These are phyloP conservation scores for Exophiala spinifera DNA, from an alignment of 2,329 filamentous ascomycete species.

Conservation along the genomic window DNA sequence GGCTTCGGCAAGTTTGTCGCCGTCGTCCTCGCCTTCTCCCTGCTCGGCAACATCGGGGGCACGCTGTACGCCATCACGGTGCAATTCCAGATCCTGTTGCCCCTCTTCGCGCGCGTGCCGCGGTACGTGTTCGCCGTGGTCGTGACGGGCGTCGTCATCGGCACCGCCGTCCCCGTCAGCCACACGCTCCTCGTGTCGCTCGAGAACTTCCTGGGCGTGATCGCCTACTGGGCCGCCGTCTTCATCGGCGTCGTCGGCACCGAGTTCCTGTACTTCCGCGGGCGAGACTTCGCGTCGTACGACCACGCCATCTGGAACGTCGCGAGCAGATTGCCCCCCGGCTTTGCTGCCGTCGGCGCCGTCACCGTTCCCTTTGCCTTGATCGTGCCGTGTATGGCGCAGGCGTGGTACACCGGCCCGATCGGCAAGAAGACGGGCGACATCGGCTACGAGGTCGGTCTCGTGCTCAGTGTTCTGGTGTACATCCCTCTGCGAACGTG, in stretches of 20 bases:
- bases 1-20: slow-evolving; percentile 60
- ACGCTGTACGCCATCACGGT: slow-evolving; percentile 5
- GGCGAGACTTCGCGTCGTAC: slow-evolving; percentile 46
- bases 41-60: slow-evolving; percentile 60
- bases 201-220: slow-evolving; percentile 43
- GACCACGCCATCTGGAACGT: slow-evolving; percentile 63
- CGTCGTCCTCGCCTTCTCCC: slow-evolving; percentile 58
- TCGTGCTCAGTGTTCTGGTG: not conserved
- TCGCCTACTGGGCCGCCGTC: slow-evolving; percentile 22
- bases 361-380: slow-evolving; percentile 64
- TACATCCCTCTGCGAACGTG: not conserved
- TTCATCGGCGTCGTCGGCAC: slow-evolving; percentile 31
- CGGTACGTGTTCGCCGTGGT: not conserved
- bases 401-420: slow-evolving; percentile 66
- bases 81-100: not conserved
- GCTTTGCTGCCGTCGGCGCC: slow-evolving; percentile 57
- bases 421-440: slow-evolving; percentile 56
- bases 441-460: slow-evolving; percentile 2
- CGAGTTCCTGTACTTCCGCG: slow-evolving; percentile 61
- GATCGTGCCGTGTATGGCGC: slow-evolving; percentile 63
- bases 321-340: slow-evolving; percentile 56
- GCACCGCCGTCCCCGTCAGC: not conserved
- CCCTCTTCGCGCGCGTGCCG: not conserved
- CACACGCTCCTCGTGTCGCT: not conserved
- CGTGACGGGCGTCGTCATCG: not conserved